Conservation (phyloP, 371 early-diverging fungal genomes). For the Mortierella sp. region DNA sequence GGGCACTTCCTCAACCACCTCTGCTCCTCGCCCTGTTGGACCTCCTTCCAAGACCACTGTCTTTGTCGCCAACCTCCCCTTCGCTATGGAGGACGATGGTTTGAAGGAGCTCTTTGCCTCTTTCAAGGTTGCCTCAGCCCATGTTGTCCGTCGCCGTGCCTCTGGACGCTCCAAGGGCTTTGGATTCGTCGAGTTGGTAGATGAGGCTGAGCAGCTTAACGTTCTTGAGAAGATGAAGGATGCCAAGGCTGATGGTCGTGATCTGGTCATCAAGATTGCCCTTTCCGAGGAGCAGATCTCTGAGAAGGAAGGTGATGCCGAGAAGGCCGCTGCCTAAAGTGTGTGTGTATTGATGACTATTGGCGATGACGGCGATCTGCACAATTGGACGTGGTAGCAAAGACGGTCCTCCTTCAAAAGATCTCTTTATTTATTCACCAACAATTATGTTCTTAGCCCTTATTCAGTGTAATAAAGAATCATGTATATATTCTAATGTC, state of each 20-base stretch:
- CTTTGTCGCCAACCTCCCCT: slow-evolving; percentile 95
- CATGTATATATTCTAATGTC: not conserved
- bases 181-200: slow-evolving; percentile 90
- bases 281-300: slow-evolving; percentile 63
- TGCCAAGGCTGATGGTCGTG: slow-evolving; percentile 76
- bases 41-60: slow-evolving; percentile 86
- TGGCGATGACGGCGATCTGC: not conserved
- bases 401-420: not conserved
- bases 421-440: not conserved
- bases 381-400: not conserved
- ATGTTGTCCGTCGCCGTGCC: slow-evolving; percentile 69
- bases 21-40: slow-evolving; percentile 52
- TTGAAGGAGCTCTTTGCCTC: slow-evolving; percentile 81
- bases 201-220: slow-evolving; percentile 83
- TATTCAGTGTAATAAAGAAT: slow-evolving; percentile 1
- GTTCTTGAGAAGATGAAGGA: slow-evolving; percentile 76
- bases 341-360: not conserved
- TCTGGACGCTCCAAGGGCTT: slow-evolving; percentile 88
- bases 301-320: slow-evolving; percentile 13
- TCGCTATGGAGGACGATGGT: slow-evolving; percentile 81
- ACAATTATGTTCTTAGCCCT: not conserved
- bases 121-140: slow-evolving; percentile 82
- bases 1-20: slow-evolving; percentile 18
- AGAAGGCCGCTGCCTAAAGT: slow-evolving; percentile 19
- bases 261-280: slow-evolving; percentile 81